Evolutionary conservation across 768 basidiomycete genomes (phyloP).

Genomic region (Leccinum longicurvipes): DNA sequence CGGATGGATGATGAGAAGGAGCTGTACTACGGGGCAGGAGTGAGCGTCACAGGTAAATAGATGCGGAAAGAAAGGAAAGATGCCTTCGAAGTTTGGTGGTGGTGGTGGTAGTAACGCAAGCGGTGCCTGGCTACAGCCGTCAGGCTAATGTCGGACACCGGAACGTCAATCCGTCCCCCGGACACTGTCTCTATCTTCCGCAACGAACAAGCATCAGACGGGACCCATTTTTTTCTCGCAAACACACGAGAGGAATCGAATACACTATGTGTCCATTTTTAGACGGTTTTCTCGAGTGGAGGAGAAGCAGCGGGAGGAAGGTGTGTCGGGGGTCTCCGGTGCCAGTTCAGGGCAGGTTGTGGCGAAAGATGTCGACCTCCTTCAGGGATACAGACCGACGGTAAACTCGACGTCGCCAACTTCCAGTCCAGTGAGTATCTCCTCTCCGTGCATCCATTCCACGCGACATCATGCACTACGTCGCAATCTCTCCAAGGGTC

Average conservation of each 20-base stretch:
- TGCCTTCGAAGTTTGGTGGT: constrained; percentile 8
- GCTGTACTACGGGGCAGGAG: constrained; percentile 3
- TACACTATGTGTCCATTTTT: too few species aligned
- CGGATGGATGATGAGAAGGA: neutral
- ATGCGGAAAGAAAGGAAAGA: neutral
- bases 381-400: constrained; percentile 4
- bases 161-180: constrained; percentile 14
- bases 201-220: neutral
- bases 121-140: neutral
- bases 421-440: constrained; percentile 37
- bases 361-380: constrained; percentile 4
- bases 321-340: constrained; percentile 20
- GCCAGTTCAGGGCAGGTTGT: constrained; percentile 30
- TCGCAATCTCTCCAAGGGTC: constrained; percentile 1
- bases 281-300: neutral
- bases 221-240: neutral
- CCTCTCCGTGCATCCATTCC: neutral
- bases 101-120: constrained; percentile 16
- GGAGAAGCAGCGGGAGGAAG: constrained; percentile 7
- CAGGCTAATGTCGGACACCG: neutral
- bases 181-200: constrained; percentile 3
- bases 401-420: constrained; percentile 21
- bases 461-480: neutral
- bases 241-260: neutral
- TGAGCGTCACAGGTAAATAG: neutral